Evolutionary conservation across 2,329 filamentous ascomycete genomes (phyloP).

Genomic region (Paecilomyces dactylethromorphus): DNA sequence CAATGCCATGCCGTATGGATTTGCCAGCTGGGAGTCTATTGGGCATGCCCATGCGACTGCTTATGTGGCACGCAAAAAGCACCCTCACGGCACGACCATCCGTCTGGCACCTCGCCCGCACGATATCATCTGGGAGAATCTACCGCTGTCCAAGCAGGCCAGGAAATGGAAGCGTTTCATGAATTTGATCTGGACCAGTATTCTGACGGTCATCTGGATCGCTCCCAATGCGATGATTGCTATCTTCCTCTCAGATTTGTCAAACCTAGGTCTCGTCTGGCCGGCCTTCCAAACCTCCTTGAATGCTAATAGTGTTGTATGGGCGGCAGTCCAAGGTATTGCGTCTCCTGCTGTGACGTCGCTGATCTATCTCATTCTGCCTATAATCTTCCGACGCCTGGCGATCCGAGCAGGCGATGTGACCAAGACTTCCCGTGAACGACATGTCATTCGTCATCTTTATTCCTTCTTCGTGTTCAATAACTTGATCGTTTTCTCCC

Average conservation of each 20-base stretch:
- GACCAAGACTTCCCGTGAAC: slow-evolving; percentile 86
- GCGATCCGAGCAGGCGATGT: slow-evolving; percentile 78
- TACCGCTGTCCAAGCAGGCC: slow-evolving; percentile 62
- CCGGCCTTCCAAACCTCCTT: slow-evolving; percentile 62
- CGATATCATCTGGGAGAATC: slow-evolving; percentile 94
- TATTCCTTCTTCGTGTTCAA: slow-evolving; percentile 98
- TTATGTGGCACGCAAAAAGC: slow-evolving; percentile 72
- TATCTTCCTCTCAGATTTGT: slow-evolving; percentile 82
- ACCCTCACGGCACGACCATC: slow-evolving; percentile 70
- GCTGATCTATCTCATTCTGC: slow-evolving; percentile 77
- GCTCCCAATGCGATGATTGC: slow-evolving; percentile 91
- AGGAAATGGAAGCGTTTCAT: slow-evolving; percentile 67
- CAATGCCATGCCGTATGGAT: slow-evolving; percentile 84
- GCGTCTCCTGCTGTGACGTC: slow-evolving; percentile 81
- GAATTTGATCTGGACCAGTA: slow-evolving; percentile 75
- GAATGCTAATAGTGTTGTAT: slow-evolving; percentile 57
- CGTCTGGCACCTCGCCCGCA: slow-evolving; percentile 76
- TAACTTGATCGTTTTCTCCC: slow-evolving; percentile 87
- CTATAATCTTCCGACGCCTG: slow-evolving; percentile 83
- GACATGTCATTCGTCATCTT: slow-evolving; percentile 82
- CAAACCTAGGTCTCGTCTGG: slow-evolving; percentile 77
- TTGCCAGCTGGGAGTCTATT: slow-evolving; percentile 87
- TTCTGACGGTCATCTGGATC: slow-evolving; percentile 80
- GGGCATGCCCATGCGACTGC: slow-evolving; percentile 82
- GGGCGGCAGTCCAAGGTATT: slow-evolving; percentile 90